Conservation (phyloP, 371 early-diverging fungal species). For the Entomophthora muscae region DNA sequence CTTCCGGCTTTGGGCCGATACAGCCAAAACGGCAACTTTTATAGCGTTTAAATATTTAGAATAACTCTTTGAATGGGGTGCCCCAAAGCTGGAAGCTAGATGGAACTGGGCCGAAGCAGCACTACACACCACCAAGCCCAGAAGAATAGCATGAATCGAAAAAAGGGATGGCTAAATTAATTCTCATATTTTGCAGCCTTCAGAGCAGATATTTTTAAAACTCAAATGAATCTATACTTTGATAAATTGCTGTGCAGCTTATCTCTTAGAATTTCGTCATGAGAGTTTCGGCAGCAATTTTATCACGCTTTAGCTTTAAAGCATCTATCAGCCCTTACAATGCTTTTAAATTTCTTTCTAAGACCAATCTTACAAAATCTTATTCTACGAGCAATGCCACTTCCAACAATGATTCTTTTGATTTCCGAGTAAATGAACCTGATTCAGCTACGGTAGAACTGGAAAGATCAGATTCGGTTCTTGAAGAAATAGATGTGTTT, state of each 20-base stretch:
- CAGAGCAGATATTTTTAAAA: not conserved
- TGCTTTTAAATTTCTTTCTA: not conserved
- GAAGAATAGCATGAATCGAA: too few species aligned
- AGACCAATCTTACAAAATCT: not conserved
- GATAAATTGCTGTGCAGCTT: too few species aligned
- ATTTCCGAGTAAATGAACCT: not conserved
- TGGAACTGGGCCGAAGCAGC: too few species aligned
- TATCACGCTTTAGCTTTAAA: not conserved
- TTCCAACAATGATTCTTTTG: not conserved
- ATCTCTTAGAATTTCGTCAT: too few species aligned
- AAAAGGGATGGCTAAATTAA: not conserved
- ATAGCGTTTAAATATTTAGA: too few species aligned
- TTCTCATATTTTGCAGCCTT: not conserved
- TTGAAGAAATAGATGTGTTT: not conserved
- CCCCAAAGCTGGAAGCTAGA: too few species aligned
- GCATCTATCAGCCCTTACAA: not conserved
- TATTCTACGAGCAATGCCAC: not conserved
- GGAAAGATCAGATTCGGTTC: not conserved
- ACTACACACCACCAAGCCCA: too few species aligned
- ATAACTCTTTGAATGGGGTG: too few species aligned
- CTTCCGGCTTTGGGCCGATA: too few species aligned
- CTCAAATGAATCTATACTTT: too few species aligned
- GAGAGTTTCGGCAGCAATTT: not conserved
- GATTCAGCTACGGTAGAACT: not conserved
- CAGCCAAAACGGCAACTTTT: too few species aligned